Base-by-base conservation (phyloP, 345 rosid genomes). In the Triadica sebifera region DNA sequence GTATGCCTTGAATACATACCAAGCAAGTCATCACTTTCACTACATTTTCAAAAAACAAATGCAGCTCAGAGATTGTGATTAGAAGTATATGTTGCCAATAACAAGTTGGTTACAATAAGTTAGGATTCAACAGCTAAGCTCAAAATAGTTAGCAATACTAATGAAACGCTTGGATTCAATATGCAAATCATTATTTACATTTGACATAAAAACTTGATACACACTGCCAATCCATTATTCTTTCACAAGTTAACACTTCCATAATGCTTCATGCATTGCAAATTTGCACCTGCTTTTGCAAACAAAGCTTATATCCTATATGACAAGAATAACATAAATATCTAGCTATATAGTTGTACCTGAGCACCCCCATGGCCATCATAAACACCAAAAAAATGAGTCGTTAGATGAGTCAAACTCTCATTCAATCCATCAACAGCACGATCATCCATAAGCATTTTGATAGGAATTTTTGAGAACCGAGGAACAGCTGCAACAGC, bases 351-450 rank as follows among this genome's bases (percentile, higher is more conserved):
- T 61, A 62, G 37, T 67, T 67, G 25, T 73, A 78, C 81, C 81
- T 78, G 77, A 61, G 69, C 63, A 2, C 81, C 81, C 47, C 77
- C 81, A 78, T 78, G 81, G 70, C 81, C 81, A 73, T 78, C 81
- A 52, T 78, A 78, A 78, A 78, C 77, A 61, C 77, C 81, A 61
- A 51, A 78, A 73, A 78, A 78, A 69, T 78, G 81, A 78, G 77
- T 73, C 2, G 70, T 78, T 52, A 73, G 38, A 39, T 73, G 58
- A 29, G 77, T 78, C 71, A 73, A 67, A 50, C 52, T 73, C 74
- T 78, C 65, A 13, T 25, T 78, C 46, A 67, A 38, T 43, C 77
- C 70, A 37, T 73, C 74, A 38, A 67, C 65, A 34, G 37, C 63
- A 34, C 64, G 65, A 39, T 73, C 74, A 29, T 77, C 77, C 51